A percentile compares a stretch with the other conserved stretches of the same genome.
These are phyloP conservation scores for Flammula alnicola DNA, from an alignment of 1,284 basidiomycete genomes.

Conservation along the genomic window DNA sequence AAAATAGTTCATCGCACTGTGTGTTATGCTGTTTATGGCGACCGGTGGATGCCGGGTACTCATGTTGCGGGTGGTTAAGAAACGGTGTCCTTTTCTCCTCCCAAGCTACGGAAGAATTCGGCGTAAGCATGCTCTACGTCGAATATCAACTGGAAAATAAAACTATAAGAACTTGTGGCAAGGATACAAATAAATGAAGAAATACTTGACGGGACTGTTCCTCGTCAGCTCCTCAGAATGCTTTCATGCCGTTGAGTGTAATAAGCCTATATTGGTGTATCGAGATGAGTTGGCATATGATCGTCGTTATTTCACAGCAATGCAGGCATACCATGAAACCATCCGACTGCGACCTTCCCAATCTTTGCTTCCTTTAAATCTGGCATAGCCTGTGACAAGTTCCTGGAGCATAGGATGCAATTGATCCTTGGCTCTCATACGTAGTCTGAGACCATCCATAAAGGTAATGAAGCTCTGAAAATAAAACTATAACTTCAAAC, in stretches of 20 bases:
- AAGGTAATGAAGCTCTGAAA: slow-evolving; percentile 94
- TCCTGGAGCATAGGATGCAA: slow-evolving; percentile 95
- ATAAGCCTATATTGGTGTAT: slow-evolving; percentile 73
- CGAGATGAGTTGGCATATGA: not conserved
- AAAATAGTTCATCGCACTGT: not conserved
- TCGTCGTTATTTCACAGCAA: slow-evolving; percentile 1
- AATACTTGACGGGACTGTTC: slow-evolving; percentile 91
- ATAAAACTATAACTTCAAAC: slow-evolving; percentile 27
- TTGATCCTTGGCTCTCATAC: slow-evolving; percentile 94
- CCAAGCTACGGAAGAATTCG: slow-evolving; percentile 91
- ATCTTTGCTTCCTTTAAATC: slow-evolving; percentile 91
- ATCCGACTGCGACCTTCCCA: slow-evolving; percentile 95
- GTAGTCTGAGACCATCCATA: slow-evolving; percentile 96
- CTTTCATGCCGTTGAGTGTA: slow-evolving; percentile 95
- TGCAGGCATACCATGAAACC: slow-evolving; percentile 79
- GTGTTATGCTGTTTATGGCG: not conserved
- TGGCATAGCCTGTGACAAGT: slow-evolving; percentile 89
- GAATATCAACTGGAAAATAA: slow-evolving; percentile 75
- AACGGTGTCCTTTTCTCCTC: slow-evolving; percentile 42
- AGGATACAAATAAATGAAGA: not conserved
- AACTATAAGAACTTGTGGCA: not conserved
- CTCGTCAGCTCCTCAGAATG: slow-evolving; percentile 96
- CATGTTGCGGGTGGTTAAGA: slow-evolving; percentile 6
- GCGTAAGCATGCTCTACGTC: slow-evolving; percentile 97
- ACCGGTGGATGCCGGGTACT: not conserved